Conservation (phyloP, 148 eudicot species). For the Camellia lanceoleosa region DNA sequence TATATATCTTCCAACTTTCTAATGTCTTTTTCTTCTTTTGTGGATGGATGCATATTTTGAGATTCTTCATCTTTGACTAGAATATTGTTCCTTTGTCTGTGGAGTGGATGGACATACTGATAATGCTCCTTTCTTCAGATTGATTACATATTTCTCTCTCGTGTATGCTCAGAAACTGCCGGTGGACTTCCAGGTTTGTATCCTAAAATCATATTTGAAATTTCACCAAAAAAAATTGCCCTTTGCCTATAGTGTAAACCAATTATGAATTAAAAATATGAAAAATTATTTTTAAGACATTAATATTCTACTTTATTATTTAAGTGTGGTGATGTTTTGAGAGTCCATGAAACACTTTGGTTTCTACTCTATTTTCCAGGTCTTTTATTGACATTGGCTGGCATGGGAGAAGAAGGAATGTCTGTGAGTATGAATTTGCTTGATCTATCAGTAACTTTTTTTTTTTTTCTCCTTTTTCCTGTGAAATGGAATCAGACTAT, state of each 20-base stretch:
- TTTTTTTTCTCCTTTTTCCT: neutral
- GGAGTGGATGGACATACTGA: conserved; percentile 6
- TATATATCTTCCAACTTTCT: conserved; percentile 8
- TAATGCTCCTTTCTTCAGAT: conserved; percentile 47
- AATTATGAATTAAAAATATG: neutral
- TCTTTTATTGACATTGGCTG: conserved; percentile 86
- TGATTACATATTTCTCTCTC: conserved; percentile 94
- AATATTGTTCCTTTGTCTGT: neutral
- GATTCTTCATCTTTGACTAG: neutral
- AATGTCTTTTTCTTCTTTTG: neutral
- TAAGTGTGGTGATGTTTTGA: neutral
- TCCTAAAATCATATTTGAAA: neutral
- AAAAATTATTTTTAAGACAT: neutral
- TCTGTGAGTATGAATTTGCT: conserved; percentile 50
- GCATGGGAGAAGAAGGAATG: conserved; percentile 85
- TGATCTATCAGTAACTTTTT: conserved; percentile 12
- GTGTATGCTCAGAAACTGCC: conserved; percentile 95
- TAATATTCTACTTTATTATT: neutral
- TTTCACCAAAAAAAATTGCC: neutral
- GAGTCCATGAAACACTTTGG: conserved; percentile 12
- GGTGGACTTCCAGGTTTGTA: conserved; percentile 90
- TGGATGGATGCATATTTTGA: neutral
- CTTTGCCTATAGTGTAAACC: neutral
- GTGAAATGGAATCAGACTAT: neutral
- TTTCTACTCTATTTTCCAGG: conserved; percentile 41